phyloP scores from a whole-genome alignment of 2,329 filamentous ascomycete species.

The Periconia digitata region DNA sequence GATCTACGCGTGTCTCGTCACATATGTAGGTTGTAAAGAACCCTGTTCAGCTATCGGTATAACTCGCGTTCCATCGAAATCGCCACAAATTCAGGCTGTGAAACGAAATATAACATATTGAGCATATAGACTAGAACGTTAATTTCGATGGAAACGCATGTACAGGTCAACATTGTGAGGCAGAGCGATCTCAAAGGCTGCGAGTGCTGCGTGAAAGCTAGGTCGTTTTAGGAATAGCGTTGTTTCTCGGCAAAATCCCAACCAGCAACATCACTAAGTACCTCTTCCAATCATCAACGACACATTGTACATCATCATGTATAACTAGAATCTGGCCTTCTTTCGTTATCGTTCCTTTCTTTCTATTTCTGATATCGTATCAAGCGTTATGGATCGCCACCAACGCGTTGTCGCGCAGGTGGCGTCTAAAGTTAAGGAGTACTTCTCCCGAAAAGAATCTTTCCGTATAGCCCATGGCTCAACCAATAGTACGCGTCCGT shows the following conservation, averaged over 20 bases:
- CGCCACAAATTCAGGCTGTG: no score
- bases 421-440: constrained; percentile 50
- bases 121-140: no score
- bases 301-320: constrained; percentile 7
- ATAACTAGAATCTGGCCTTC: background rate
- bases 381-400: constrained; percentile 43
- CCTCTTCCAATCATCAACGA: constrained; percentile 1
- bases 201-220: background rate
- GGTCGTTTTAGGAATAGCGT: constrained; percentile 1
- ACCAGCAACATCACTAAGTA: background rate
- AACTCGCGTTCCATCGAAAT: no score
- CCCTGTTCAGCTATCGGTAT: no score
- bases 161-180: no score
- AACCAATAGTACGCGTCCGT: constrained; percentile 71
- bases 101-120: no score
- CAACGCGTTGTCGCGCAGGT: constrained; percentile 49
- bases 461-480: constrained; percentile 79
- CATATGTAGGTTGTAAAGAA: no score
- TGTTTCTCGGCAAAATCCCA: constrained; percentile 1
- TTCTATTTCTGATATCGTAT: background rate
- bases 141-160: no score
- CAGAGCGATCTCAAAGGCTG: no score
- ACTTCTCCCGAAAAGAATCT: constrained; percentile 56
- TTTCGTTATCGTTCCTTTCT: background rate
- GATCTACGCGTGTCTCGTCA: no score